Conservation (phyloP, 768 basidiomycete genomes). For the Filobasidium floriforme region DNA sequence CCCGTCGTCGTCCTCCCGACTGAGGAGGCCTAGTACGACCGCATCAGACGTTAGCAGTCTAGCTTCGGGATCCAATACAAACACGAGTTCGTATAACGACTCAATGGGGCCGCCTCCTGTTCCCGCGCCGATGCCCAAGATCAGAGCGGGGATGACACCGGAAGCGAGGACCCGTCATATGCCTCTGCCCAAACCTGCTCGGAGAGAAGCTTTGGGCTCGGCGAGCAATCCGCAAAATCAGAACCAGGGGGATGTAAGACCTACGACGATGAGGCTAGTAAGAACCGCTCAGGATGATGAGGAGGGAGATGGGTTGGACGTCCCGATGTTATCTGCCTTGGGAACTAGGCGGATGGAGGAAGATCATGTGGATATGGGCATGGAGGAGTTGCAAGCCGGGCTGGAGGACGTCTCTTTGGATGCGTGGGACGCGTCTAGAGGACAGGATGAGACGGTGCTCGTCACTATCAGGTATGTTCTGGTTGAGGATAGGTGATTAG, state of each 20-base stretch:
- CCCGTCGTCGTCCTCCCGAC: constrained; percentile 5
- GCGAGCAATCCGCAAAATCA: constrained; percentile 1
- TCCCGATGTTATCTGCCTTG: background rate
- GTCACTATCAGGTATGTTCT: constrained; percentile 40
- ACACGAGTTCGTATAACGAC: too few species aligned
- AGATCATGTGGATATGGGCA: background rate
- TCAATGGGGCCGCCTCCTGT: background rate
- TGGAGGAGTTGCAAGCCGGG: background rate
- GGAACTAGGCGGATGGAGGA: background rate
- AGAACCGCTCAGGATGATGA: background rate
- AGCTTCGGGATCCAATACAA: background rate
- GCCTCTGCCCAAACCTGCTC: constrained; percentile 18
- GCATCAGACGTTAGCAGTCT: constrained; percentile 1
- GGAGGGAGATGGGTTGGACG: background rate
- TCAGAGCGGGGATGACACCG: constrained; percentile 35
- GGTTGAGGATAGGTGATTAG: background rate
- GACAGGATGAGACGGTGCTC: constrained; percentile 35
- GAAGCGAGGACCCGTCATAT: constrained; percentile 33
- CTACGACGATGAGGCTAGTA: constrained; percentile 5
- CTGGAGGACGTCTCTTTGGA: constrained; percentile 2
- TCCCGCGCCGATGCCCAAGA: constrained; percentile 21
- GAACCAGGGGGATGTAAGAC: background rate
- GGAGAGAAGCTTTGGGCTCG: constrained; percentile 10
- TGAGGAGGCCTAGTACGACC: background rate
- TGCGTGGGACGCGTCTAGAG: background rate